phyloP scores from a whole-genome alignment of 116 monocot genomes.

The Cymodocea nodosa region DNA sequence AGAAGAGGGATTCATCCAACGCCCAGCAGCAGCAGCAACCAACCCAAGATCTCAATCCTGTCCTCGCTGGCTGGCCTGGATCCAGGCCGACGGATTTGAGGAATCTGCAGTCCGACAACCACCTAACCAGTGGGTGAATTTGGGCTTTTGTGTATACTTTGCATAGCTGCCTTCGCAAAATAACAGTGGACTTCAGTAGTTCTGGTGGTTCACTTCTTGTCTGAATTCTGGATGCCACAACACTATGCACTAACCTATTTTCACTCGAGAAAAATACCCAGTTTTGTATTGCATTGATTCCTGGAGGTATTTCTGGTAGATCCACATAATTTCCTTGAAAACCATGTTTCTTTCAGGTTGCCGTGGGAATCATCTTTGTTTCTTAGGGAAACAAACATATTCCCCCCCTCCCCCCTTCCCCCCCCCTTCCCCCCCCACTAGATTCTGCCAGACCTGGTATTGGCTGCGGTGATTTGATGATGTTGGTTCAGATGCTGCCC shows the following conservation, averaged over 20 bases:
- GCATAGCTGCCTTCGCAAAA: background rate
- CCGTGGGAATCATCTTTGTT: too few relatives aligned
- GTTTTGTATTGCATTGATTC: too few relatives aligned
- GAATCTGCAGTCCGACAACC: slow-evolving; percentile 26
- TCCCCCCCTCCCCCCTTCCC: too few relatives aligned
- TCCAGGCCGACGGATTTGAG: slow-evolving; percentile 20
- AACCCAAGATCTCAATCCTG: slow-evolving; percentile 1
- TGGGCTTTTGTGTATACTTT: background rate
- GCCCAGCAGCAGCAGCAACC: background rate
- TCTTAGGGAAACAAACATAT: too few relatives aligned
- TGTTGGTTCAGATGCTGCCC: too few relatives aligned
- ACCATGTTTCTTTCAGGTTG: too few relatives aligned
- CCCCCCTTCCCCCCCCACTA: too few relatives aligned
- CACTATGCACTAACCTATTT: slow-evolving; percentile 3
- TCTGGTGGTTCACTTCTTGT: background rate
- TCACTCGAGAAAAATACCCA: background rate
- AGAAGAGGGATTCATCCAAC: background rate
- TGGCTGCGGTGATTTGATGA: too few relatives aligned
- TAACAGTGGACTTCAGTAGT: background rate
- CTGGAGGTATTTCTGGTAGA: too few relatives aligned
- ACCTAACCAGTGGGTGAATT: slow-evolving; percentile 43
- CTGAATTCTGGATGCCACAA: background rate
- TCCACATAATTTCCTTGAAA: too few relatives aligned
- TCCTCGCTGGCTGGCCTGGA: slow-evolving; percentile 21
- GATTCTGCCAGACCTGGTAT: too few relatives aligned